These are phyloP conservation scores for Aristolochia californica DNA, from an alignment of 164 flowering plant species.

Conservation along the genomic window DNA sequence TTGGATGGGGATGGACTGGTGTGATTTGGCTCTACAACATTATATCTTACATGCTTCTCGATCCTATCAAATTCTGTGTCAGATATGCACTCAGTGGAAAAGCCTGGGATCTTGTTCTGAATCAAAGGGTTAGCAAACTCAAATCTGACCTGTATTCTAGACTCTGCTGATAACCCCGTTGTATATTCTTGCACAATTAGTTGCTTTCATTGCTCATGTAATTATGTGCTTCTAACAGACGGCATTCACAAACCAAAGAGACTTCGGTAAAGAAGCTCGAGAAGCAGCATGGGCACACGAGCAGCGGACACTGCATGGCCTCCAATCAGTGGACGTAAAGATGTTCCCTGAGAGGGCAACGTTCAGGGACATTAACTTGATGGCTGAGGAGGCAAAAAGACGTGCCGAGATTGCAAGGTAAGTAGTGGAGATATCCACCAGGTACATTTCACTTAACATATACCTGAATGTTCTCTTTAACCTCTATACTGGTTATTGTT, in stretches of 20 bases:
- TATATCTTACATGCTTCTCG: slow-evolving; percentile 38
- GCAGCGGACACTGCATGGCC: slow-evolving; percentile 59
- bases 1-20: slow-evolving; percentile 55
- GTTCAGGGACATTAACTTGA: slow-evolving; percentile 35
- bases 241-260: slow-evolving; percentile 51
- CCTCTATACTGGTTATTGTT: no score
- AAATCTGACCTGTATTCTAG: background rate
- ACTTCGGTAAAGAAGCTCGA: slow-evolving; percentile 65
- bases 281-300: slow-evolving; percentile 68
- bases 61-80: slow-evolving; percentile 45
- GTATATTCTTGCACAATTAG: no score
- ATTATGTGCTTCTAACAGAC: slow-evolving; percentile 24
- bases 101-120: slow-evolving; percentile 37
- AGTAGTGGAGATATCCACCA: background rate
- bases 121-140: slow-evolving; percentile 36
- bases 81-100: slow-evolving; percentile 51
- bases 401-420: slow-evolving; percentile 83
- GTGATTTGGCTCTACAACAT: slow-evolving; percentile 55
- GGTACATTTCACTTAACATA: no score
- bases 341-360: slow-evolving; percentile 23
- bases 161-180: no score
- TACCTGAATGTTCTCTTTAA: no score
- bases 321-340: slow-evolving; percentile 32
- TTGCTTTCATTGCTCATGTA: background rate
- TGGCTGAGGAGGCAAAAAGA: slow-evolving; percentile 78